Evolutionary conservation across 768 basidiomycete genomes (phyloP), one percentile per base, ranked within the genome.

Genomic region (Pleurotus citrinopileatus): DNA sequence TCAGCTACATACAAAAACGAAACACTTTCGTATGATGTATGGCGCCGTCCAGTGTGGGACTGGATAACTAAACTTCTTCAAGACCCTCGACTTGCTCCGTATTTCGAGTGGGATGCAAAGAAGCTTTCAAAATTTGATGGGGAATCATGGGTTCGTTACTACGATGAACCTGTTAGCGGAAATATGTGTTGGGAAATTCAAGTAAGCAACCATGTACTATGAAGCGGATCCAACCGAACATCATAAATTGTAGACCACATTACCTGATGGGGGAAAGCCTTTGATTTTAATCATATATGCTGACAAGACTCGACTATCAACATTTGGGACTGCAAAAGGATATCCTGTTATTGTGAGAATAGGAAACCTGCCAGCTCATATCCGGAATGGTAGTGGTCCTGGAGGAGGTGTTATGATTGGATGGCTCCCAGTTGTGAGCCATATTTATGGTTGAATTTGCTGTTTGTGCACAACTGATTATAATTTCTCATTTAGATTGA

Each of bases 141-240:
- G 0, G 36, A 47, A 8, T 4, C 26, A 2, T 74, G 65, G 47
- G 58, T 65, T 6, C 57, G 64, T 0, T 67, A 75, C 44, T 55
- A 65, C 34, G 56, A 70, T 44, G 70, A 78, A 46, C 74, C 73
- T 2, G 71, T 67, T 66, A 73, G 72, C 5, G 74, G 63, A 3
- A 55, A 72, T 48, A 25, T 29, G 1, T 73, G 66, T 59, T 76
- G 72, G 71, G 55, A 72, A 6, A 57, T 70, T 12, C 71, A 76
- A 62, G 75, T 76, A 57, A 27, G 57, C 56, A 13, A 44, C n/a
- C n/a, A n/a, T n/a, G n/a, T n/a, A n/a, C n/a, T n/a, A n/a, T n/a
- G n/a, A n/a, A n/a, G n/a, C n/a, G n/a, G n/a, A n/a, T n/a, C n/a
- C n/a, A n/a, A n/a, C n/a, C n/a, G n/a, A n/a, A n/a, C n/a, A n/a